Conservation (phyloP, 306 rosid genomes). For the Quercus suber region DNA sequence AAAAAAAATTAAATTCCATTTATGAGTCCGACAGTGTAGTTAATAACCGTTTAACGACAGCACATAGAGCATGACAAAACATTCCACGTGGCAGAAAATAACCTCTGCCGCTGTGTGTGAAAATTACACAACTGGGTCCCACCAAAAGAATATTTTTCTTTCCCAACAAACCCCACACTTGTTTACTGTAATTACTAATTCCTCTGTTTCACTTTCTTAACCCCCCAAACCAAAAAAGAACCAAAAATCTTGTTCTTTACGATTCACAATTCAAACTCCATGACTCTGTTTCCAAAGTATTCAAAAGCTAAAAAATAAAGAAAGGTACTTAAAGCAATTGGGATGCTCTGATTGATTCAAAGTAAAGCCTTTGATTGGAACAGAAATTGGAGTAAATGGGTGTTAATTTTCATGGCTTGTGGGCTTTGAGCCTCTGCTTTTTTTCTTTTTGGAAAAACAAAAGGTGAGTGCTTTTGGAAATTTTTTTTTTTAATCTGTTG, state of each 20-base stretch:
- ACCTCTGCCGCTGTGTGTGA: not conserved
- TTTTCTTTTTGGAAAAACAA: constrained; percentile 44
- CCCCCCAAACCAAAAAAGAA: not conserved
- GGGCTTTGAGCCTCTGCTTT: constrained; percentile 40
- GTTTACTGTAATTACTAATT: constrained; percentile 18
- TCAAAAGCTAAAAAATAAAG: not conserved
- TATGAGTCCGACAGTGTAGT: constrained; percentile 9
- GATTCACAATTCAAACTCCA: constrained; percentile 15
- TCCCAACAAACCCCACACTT: not conserved
- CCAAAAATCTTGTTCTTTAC: constrained; percentile 30
- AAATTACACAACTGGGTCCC: constrained; percentile 32
- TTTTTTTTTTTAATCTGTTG: not conserved
- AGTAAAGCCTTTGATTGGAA: constrained; percentile 30
- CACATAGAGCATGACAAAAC: not conserved
- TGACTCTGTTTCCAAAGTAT: not conserved
- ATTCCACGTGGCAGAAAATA: constrained; percentile 39
- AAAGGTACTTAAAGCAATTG: constrained; percentile 41
- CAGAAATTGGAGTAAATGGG: constrained; percentile 35
- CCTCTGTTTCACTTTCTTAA: constrained; percentile 1
- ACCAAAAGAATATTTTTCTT: not conserved
- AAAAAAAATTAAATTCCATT: not conserved
- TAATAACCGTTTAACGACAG: constrained; percentile 34
- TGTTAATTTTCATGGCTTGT: constrained; percentile 32
- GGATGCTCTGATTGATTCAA: constrained; percentile 37
- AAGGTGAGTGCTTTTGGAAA: constrained; percentile 44